Percentiles rank a stretch among this genome's conserved stretches.
Evolutionary conservation across 495 filamentous ascomycete species (phyloP).

Genomic region (Trichoderma orchidacearum): DNA sequence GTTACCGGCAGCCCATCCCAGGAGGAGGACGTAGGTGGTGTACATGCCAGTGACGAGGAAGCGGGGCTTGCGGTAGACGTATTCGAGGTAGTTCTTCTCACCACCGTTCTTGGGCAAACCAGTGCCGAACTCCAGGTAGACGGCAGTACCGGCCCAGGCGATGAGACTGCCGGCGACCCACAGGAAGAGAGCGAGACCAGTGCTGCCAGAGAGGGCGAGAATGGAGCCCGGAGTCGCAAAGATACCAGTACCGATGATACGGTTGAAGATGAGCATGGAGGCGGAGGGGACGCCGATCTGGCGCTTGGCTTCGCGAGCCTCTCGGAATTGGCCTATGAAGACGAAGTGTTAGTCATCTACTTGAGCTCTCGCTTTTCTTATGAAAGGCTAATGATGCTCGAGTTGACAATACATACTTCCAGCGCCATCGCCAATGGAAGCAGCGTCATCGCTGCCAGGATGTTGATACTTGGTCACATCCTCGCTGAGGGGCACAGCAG

Average conservation of each 20-base stretch:
- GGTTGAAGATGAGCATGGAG: slow-evolving; percentile 33
- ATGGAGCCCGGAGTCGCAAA: slow-evolving; percentile 64
- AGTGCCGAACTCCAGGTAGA: slow-evolving; percentile 53
- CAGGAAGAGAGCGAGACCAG: slow-evolving; percentile 50
- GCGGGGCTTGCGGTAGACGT: slow-evolving; percentile 44
- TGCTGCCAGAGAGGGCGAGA: slow-evolving; percentile 49
- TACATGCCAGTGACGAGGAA: slow-evolving; percentile 50
- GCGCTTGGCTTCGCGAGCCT: slow-evolving; percentile 18
- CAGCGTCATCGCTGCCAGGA: background rate
- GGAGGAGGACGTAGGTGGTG: slow-evolving; percentile 40
- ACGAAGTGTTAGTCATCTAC: background rate
- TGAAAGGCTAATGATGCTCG: too few species aligned
- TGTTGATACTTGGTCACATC: background rate
- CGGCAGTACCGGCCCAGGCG: slow-evolving; percentile 44
- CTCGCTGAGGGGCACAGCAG: background rate
- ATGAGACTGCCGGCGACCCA: slow-evolving; percentile 55
- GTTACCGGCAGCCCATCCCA: slow-evolving; percentile 43
- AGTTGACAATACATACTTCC: background rate
- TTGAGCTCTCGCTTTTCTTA: too few species aligned
- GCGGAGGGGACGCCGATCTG: slow-evolving; percentile 22
- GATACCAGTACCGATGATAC: slow-evolving; percentile 68
- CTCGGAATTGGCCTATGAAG: slow-evolving; percentile 10
- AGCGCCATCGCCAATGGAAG: background rate
- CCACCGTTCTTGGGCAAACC: slow-evolving; percentile 36
- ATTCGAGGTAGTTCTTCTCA: slow-evolving; percentile 50